Conservation (phyloP, 306 rosid genomes). For the Phaseolus lunatus region DNA sequence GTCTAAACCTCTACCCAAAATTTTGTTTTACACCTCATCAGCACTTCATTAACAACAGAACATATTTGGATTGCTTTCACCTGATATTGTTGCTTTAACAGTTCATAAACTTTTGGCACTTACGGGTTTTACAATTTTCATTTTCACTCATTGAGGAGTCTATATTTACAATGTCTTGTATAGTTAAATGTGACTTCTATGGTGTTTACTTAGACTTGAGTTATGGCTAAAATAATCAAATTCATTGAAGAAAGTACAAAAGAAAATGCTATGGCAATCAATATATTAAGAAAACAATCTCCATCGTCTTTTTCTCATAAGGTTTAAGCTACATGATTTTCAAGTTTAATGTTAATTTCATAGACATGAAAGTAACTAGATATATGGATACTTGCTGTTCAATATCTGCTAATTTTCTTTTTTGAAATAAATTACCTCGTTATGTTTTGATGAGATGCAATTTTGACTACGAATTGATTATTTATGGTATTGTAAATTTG, state of each 20-base stretch:
- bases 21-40: conserved; percentile 37
- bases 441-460: conserved; percentile 3
- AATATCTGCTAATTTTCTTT: not conserved
- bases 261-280: not conserved
- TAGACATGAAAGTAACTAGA: not conserved
- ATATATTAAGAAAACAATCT: not conserved
- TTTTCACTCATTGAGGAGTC: conserved; percentile 16
- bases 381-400: not conserved
- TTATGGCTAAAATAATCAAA: conserved; percentile 1
- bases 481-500: conserved; percentile 28
- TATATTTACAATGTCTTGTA: not conserved
- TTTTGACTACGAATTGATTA: conserved; percentile 28
- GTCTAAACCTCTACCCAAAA: conserved; percentile 7
- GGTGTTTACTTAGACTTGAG: not conserved
- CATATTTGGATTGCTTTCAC: conserved; percentile 22
- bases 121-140: not conserved
- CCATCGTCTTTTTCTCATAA: not conserved
- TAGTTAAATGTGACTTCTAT: not conserved
- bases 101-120: conserved; percentile 4
- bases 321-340: not conserved
- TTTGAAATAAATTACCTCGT: not conserved
- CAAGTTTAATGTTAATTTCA: not conserved
- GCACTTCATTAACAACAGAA: conserved; percentile 4
- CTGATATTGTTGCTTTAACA: conserved; percentile 9
- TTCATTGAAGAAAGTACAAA: not conserved